Percentiles rank a stretch among this genome's conserved stretches.
These are phyloP conservation scores for Puccinia polysora DNA, from an alignment of 1,284 basidiomycete species.

Conservation along the genomic window DNA sequence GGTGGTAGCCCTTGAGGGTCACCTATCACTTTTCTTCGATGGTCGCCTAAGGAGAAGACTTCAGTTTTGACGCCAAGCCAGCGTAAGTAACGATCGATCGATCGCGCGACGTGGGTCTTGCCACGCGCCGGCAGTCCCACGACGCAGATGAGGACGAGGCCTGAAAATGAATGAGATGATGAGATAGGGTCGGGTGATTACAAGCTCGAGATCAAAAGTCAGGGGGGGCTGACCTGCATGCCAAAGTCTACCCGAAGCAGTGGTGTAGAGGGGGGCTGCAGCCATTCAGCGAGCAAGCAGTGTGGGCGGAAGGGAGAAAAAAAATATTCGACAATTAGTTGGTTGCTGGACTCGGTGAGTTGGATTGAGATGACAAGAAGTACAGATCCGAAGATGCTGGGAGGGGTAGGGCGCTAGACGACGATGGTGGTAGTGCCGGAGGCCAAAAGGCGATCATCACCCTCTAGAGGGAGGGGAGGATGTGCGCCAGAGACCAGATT, in stretches of 20 bases:
- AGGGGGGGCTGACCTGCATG: conserved; percentile 64
- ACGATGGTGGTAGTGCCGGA: too few species aligned
- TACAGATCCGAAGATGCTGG: too few species aligned
- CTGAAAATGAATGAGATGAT: conserved; percentile 11
- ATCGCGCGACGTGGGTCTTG: conserved; percentile 92
- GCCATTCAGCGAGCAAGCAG: too few species aligned
- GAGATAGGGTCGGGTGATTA: too few species aligned
- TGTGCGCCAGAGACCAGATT: too few species aligned
- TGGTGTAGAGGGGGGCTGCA: conserved; percentile 49
- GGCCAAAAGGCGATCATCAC: too few species aligned
- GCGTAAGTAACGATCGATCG: conserved; percentile 88
- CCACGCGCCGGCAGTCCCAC: conserved; percentile 80
- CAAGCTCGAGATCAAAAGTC: not conserved
- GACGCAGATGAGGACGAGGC: conserved; percentile 81
- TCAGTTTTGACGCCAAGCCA: conserved; percentile 97
- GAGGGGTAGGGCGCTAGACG: too few species aligned
- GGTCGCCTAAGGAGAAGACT: conserved; percentile 91
- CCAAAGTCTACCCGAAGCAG: conserved; percentile 65
- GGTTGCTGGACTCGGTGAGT: too few species aligned
- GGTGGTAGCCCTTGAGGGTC: conserved; percentile 72
- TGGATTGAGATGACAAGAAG: too few species aligned
- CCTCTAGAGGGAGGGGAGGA: too few species aligned
- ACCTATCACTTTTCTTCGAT: conserved; percentile 81
- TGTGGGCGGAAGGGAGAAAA: too few species aligned
- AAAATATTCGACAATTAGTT: too few species aligned